These are phyloP conservation scores for Leccinum aurantiacum DNA, from an alignment of 768 basidiomycete species.

Conservation along the genomic window DNA sequence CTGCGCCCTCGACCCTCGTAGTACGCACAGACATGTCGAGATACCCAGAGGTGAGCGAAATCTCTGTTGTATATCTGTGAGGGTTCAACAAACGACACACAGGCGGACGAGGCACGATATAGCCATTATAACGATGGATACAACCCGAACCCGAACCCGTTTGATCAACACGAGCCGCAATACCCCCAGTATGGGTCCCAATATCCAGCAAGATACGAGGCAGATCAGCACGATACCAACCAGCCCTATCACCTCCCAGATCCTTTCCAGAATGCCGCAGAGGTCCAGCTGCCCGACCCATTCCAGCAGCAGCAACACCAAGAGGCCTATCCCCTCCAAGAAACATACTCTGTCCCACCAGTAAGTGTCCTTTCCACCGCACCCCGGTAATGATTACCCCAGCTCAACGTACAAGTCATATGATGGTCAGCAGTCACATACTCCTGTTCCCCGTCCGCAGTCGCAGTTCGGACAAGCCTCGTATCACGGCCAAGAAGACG, in stretches of 20 bases:
- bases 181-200: constrained; percentile 32
- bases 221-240: constrained; percentile 31
- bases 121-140: constrained; percentile 70
- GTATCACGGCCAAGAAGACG: constrained; percentile 44
- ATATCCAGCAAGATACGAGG: constrained; percentile 35
- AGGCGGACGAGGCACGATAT: constrained; percentile 67
- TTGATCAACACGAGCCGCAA: constrained; percentile 40
- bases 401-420: constrained; percentile 23
- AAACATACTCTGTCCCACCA: constrained; percentile 23
- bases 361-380: constrained; percentile 20
- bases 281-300: constrained; percentile 19
- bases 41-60: constrained; percentile 39
- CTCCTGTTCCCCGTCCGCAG: constrained; percentile 26
- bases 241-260: constrained; percentile 42
- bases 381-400: constrained; percentile 15
- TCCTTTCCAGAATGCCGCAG: constrained; percentile 30
- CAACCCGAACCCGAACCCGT: constrained; percentile 48
- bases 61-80: not conserved
- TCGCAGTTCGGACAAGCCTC: constrained; percentile 28
- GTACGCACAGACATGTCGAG: constrained; percentile 37
- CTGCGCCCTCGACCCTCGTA: constrained; percentile 1
- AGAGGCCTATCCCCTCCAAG: constrained; percentile 20
- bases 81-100: not conserved
- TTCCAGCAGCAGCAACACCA: constrained; percentile 26
- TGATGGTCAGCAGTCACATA: constrained; percentile 18